Evolutionary conservation across 208 protist genomes (phyloP), one percentile per base, ranked within the genome.

Genomic region (Vickermania spadyakhi): DNA sequence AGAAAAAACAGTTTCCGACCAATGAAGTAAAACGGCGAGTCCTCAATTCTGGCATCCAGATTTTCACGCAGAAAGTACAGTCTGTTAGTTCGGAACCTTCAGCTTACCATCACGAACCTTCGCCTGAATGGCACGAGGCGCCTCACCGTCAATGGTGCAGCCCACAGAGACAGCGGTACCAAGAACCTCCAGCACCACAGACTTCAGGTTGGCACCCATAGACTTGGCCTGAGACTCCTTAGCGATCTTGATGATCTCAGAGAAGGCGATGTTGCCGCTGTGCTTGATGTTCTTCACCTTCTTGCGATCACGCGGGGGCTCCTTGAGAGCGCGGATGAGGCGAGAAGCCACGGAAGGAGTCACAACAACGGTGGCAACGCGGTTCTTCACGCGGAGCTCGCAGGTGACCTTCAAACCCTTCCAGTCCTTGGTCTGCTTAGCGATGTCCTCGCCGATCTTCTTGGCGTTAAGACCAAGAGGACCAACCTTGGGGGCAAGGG

Each of bases 281-380:
- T 99, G 98, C 78, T 98, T 98, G 75, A 99, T 91, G 88, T 99
- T 98, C 96, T 99, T 99, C 49, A 97, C 97, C 93, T 99, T 99
- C 95, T 99, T 99, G 84, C 97, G 93, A 79, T 99, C 98, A 73
- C 97, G 94, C 61, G 86, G 78, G 52, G 98, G 97, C 91, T 99
- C 98, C 84, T 99, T 99, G 50, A 99, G 93, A 23, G 98, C 98
- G 68, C 95, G 89, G 73, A 99, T 98, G 68, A 99, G 66, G 25
- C 99, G 89, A 28, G 98, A 92, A 21, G 98, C 89, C 1, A 98
- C 97, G 30, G 95, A 96, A 23, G 98, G 98, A 45, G 99, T 93
- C 58, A 99, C 96, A 54, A 75, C 60, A 56, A 99, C 95, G 21
- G 84, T 96, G 29, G 98, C 97, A 68, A 98, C 79, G 58, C 99